These are phyloP conservation scores for Cystobasidium tubakii DNA, from an alignment of 768 basidiomycete species.

Conservation along the genomic window DNA sequence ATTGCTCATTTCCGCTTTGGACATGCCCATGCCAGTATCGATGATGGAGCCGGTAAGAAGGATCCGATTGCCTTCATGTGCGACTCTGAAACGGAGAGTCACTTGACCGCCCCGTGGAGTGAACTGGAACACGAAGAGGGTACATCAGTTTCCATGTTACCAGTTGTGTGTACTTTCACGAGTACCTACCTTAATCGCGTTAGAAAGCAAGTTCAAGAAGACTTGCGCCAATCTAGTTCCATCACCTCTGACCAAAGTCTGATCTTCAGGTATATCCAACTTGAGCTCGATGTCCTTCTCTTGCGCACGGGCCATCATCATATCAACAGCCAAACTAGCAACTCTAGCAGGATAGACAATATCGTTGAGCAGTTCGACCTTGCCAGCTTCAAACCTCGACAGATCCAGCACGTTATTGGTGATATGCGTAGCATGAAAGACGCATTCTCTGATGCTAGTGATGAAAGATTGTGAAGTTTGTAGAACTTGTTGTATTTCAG, in stretches of 20 bases:
- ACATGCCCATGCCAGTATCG: slow-evolving; percentile 31
- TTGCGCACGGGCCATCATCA: slow-evolving; percentile 29
- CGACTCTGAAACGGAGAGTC: slow-evolving; percentile 5
- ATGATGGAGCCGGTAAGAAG: slow-evolving; percentile 11
- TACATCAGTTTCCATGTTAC: neutral
- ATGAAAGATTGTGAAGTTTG: slow-evolving; percentile 25
- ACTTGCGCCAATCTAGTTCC: slow-evolving; percentile 29
- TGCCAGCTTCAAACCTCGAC: slow-evolving; percentile 25
- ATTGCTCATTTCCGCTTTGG: slow-evolving; percentile 21
- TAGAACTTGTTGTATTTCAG: slow-evolving; percentile 9
- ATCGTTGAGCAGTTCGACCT: slow-evolving; percentile 27
- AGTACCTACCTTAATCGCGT: slow-evolving; percentile 22
- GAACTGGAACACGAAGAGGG: slow-evolving; percentile 1
- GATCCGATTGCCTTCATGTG: neutral
- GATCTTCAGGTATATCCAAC: slow-evolving; percentile 15
- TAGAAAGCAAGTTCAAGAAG: slow-evolving; percentile 32
- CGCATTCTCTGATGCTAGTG: slow-evolving; percentile 25
- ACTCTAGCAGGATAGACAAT: slow-evolving; percentile 16
- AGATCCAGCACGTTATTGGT: slow-evolving; percentile 26
- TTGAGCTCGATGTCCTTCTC: slow-evolving; percentile 24
- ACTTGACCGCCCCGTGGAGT: slow-evolving; percentile 11
- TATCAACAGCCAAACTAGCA: slow-evolving; percentile 22
- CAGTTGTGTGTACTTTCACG: neutral
- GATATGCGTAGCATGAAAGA: slow-evolving; percentile 30
- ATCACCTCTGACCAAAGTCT: slow-evolving; percentile 26